Evolutionary conservation across 1,284 basidiomycete genomes (phyloP).

Genomic region (Ganoderma meredithae): DNA sequence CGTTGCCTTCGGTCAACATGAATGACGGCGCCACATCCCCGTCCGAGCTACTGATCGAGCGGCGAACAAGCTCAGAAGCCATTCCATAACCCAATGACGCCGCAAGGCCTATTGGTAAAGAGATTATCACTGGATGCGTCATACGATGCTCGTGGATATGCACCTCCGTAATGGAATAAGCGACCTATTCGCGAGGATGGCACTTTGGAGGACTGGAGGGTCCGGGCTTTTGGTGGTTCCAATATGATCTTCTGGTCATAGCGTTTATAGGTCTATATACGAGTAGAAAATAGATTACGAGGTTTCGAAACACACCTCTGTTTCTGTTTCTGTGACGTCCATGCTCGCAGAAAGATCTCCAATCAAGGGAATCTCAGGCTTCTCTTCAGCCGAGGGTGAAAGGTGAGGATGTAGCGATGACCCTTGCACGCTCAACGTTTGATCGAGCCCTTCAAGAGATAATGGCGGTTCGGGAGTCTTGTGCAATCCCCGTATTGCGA

Average conservation of each 20-base stretch:
- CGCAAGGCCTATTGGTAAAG: conserved; percentile 62
- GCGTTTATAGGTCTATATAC: neutral
- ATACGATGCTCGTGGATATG: conserved; percentile 33
- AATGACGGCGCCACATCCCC: conserved; percentile 53
- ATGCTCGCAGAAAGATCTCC: conserved; percentile 19
- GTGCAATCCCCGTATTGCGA: neutral
- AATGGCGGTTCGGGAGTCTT: neutral
- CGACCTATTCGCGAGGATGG: conserved; percentile 89
- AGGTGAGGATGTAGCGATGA: neutral
- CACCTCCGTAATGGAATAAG: conserved; percentile 92
- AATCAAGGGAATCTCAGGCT: conserved; percentile 1
- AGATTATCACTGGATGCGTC: neutral
- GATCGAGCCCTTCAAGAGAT: neutral
- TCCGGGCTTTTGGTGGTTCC: conserved; percentile 44
- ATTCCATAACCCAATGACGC: conserved; percentile 78
- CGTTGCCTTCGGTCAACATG: conserved; percentile 90
- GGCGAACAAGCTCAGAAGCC: conserved; percentile 54
- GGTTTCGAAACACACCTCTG: conserved; percentile 11
- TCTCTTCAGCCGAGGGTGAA: neutral
- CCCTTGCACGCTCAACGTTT: too few relatives aligned
- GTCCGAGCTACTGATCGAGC: conserved; percentile 39
- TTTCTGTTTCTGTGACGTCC: conserved; percentile 18
- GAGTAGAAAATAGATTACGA: neutral
- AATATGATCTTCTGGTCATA: conserved; percentile 6
- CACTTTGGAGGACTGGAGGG: conserved; percentile 80